phyloP scores from a whole-genome alignment of 106 monocot genomes.

The Allium sativum region DNA sequence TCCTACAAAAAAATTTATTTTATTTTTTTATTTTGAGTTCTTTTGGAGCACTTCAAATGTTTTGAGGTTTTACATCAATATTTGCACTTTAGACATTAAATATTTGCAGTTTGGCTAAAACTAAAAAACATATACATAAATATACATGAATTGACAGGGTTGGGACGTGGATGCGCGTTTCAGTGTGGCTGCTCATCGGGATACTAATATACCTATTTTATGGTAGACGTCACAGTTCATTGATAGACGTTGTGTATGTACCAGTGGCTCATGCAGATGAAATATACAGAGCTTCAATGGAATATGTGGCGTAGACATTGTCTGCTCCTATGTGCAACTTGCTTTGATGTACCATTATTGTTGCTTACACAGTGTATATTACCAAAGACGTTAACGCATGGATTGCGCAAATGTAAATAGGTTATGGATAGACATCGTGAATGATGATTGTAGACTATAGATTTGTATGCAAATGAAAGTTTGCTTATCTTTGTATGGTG shows the following conservation, averaged over 20 bases:
- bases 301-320: constrained; percentile 19
- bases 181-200: constrained; percentile 69
- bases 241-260: constrained; percentile 66
- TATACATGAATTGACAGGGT: constrained; percentile 20
- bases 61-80: no score
- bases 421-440: no score
- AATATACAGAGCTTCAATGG: constrained; percentile 16
- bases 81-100: no score
- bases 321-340: background rate
- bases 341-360: constrained; percentile 1
- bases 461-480: no score
- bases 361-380: background rate
- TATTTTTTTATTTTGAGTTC: no score
- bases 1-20: no score
- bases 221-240: constrained; percentile 67
- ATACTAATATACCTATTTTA: constrained; percentile 81
- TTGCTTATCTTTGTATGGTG: no score
- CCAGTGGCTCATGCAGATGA: constrained; percentile 52
- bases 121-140: background rate
- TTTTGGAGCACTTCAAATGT: no score
- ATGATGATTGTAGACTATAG: no score
- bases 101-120: no score
- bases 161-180: constrained; percentile 73
- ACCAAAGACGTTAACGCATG: no score
- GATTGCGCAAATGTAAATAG: no score